phyloP scores from a whole-genome alignment of 2,329 filamentous ascomycete genomes.

The Ambrosiella beaveri region DNA sequence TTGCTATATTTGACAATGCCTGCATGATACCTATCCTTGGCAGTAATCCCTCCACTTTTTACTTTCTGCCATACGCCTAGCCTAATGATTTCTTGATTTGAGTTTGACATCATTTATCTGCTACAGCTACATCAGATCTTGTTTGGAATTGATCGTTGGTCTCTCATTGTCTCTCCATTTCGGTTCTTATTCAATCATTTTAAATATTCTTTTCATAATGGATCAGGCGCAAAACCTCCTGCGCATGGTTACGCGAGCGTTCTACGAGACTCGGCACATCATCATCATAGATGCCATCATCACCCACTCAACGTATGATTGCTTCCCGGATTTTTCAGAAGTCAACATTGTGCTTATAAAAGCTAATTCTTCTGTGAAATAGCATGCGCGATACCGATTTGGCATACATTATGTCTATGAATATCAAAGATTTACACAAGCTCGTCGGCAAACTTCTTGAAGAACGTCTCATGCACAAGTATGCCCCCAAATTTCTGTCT shows the following conservation, averaged over 20 bases:
- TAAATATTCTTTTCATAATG: conserved; percentile 19
- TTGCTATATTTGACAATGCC: no score
- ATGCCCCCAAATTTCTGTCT: not conserved
- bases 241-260: conserved; percentile 69
- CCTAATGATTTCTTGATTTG: no score
- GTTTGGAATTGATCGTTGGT: no score
- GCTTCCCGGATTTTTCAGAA: no score
- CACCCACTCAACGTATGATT: conserved; percentile 56
- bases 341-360: not conserved
- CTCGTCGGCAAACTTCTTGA: conserved; percentile 71
- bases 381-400: conserved; percentile 77
- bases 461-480: conserved; percentile 44
- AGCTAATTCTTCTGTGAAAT: conserved; percentile 40
- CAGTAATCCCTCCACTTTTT: no score
- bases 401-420: conserved; percentile 70
- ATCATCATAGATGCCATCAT: conserved; percentile 75
- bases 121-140: no score
- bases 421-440: conserved; percentile 81
- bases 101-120: no score
- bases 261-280: conserved; percentile 72
- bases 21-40: no score
- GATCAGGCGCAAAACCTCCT: conserved; percentile 57
- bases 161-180: not conserved
- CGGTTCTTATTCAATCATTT: not conserved
- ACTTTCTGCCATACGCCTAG: no score